Evolutionary conservation across 805 yeast species (phyloP), one percentile per base, ranked within the genome.

Genomic region (Candida dendrica): DNA sequence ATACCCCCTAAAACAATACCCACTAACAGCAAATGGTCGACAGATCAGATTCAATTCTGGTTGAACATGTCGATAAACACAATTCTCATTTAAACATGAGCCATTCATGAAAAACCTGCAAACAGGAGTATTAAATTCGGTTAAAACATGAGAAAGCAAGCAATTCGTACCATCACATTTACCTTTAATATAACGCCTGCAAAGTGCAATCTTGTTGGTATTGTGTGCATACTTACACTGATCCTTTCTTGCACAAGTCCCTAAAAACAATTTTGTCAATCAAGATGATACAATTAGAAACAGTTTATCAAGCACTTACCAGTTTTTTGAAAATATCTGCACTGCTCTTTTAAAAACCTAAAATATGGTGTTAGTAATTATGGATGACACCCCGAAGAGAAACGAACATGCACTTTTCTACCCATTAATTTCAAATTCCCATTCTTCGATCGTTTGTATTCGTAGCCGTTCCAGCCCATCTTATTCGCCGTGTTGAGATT

Each of bases 1-100:
- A 20, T 61, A 53, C 0, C 93, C 95, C 19, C 74, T 58, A 26
- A 65, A 72, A 59, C 95, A 86, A 63, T 74, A 83, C 1, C 90
- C 89, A 15, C 75, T 75, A 29, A 79, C 51, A 4, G 90, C 73
- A 64, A 85, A 86, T 24, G 74, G 78, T 18, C 86, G 66, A 53
- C 95, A 85, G 1, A 77, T 65, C 3, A 78, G 61, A 24, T 65
- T 69, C 36, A 57, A 51, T 22, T 49, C 59, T 32, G 68, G 75
- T 40, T 52, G 52, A 64, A 67, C 72, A 60, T 72, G 85, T 29
- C 67, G 63, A 51, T 56, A 87, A 51, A 59, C 64, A 59, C 86
- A 79, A 30, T 68, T 59, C 4, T 53, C 50, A 44, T 76, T 77
- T 1, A 65, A 59, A 53, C 86, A 79, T 13, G 58, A 44, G 1